A percentile compares a stretch with the other conserved stretches of the same genome.
phyloP scores from a whole-genome alignment of 257 asterid genomes.

The Coffea eugenioides region DNA sequence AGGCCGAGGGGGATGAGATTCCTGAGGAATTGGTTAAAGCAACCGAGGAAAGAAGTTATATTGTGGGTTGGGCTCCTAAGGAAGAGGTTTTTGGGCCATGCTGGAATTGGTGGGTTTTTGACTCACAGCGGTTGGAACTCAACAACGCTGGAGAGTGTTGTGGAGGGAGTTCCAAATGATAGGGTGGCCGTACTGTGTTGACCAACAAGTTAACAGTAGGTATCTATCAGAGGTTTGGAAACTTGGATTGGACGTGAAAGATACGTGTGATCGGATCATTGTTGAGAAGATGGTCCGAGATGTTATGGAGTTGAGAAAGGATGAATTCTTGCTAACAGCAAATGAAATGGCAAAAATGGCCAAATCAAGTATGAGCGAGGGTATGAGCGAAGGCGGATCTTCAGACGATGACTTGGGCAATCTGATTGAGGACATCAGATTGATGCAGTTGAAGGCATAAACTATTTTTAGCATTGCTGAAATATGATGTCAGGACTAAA shows the following conservation, averaged over 20 bases:
- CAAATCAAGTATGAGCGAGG: conserved; percentile 19
- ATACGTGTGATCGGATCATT: conserved; percentile 35
- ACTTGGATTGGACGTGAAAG: conserved; percentile 61
- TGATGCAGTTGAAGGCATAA: neutral
- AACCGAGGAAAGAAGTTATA: conserved; percentile 14
- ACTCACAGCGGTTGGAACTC: conserved; percentile 40
- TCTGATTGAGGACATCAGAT: conserved; percentile 15
- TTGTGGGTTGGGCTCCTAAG: conserved; percentile 35
- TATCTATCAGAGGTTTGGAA: conserved; percentile 45
- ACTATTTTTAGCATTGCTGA: neutral
- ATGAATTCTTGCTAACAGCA: conserved; percentile 35
- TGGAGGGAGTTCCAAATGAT: conserved; percentile 38
- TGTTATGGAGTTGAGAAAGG: conserved; percentile 38
- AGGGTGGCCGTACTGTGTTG: conserved; percentile 37
- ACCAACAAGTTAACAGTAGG: conserved; percentile 52
- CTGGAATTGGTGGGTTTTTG: conserved; percentile 28
- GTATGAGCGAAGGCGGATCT: conserved; percentile 39
- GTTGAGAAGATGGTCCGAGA: conserved; percentile 44
- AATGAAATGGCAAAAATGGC: conserved; percentile 31
- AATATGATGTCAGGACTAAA: too few relatives aligned
- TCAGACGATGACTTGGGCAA: conserved; percentile 33
- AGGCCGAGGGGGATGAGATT: neutral
- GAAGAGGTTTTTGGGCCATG: conserved; percentile 24
- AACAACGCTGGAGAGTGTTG: conserved; percentile 27
- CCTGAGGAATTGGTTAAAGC: conserved; percentile 20